Evolutionary conservation across 345 rosid genomes (phyloP).

Genomic region (Populus tremula): DNA sequence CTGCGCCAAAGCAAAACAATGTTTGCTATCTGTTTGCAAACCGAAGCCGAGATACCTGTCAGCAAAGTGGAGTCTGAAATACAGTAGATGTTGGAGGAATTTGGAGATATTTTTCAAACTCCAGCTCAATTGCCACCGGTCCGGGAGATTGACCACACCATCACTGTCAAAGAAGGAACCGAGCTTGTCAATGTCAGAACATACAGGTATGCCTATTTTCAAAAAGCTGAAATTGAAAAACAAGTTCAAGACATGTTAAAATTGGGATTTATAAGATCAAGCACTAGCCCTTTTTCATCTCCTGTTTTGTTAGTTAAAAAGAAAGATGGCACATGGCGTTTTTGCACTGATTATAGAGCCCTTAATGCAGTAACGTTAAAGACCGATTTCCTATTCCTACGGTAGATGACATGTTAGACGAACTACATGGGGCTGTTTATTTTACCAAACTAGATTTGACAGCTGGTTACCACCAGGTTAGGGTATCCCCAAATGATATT

Average conservation of each 20-base stretch:
- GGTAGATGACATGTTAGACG: background rate
- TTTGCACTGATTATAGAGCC: background rate
- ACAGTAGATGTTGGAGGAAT: background rate
- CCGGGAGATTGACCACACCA: background rate
- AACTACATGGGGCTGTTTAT: background rate
- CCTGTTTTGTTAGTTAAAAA: background rate
- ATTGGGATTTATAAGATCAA: background rate
- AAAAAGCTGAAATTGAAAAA: background rate
- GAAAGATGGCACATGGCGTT: background rate
- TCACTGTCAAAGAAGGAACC: background rate
- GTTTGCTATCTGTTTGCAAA: background rate
- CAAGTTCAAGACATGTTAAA: background rate
- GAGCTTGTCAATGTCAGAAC: background rate
- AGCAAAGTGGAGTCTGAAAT: background rate
- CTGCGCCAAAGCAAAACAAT: no score
- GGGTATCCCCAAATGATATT: background rate
- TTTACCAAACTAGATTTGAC: background rate
- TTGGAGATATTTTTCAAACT: background rate
- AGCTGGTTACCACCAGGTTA: background rate
- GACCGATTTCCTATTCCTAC: background rate
- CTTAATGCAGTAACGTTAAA: background rate
- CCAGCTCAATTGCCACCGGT: background rate
- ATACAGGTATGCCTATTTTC: background rate
- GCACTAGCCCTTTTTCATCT: background rate
- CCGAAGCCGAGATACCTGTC: background rate